Evolutionary conservation across 495 filamentous ascomycete genomes (phyloP).

Genomic region (Hyphodiscus hymeniophilus): DNA sequence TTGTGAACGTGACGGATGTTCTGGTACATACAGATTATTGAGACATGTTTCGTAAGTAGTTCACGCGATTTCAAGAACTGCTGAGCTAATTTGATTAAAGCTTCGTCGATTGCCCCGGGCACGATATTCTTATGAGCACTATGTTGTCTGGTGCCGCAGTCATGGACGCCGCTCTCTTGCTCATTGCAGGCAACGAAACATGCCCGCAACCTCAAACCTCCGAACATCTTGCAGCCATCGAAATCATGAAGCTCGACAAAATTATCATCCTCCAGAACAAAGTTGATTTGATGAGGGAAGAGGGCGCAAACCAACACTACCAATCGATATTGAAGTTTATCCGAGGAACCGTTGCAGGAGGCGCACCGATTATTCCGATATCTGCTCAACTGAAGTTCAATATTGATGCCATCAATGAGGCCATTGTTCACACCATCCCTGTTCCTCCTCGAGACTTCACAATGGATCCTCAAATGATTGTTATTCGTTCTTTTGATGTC

Average conservation of each 20-base stretch:
- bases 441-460: conserved; percentile 84
- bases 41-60: conserved; percentile 77
- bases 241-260: conserved; percentile 98
- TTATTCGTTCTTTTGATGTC: conserved; percentile 97
- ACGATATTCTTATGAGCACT: conserved; percentile 99
- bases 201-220: conserved; percentile 99
- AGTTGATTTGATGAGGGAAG: conserved; percentile 95
- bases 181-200: conserved; percentile 97
- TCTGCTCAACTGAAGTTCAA: conserved; percentile 99
- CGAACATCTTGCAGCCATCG: conserved; percentile 95
- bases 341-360: conserved; percentile 90
- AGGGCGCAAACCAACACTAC: conserved; percentile 84
- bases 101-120: conserved; percentile 97
- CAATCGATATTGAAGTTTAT: conserved; percentile 97
- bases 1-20: conserved; percentile 88
- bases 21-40: conserved; percentile 72
- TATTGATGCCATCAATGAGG: conserved; percentile 95
- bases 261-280: conserved; percentile 99
- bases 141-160: conserved; percentile 99
- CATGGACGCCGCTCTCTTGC: conserved; percentile 94
- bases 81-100: conserved; percentile 28
- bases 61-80: background rate
- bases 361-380: conserved; percentile 94
- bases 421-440: conserved; percentile 86
- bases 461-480: conserved; percentile 90